Evolutionary conservation across 495 filamentous ascomycete species (phyloP).

Genomic region (Talaromyces wortmannii): DNA sequence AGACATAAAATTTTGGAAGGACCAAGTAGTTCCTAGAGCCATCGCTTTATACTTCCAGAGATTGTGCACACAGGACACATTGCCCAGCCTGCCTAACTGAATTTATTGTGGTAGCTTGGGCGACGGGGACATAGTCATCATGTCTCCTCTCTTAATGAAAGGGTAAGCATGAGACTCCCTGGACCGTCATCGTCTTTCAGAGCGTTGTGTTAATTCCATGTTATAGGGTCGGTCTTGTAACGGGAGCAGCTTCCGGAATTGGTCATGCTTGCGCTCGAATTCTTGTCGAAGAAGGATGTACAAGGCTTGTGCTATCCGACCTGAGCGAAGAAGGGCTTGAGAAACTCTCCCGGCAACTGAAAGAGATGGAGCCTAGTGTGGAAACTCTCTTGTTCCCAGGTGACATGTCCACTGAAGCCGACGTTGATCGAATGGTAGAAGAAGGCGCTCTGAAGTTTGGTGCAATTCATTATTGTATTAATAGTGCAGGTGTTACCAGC

Average conservation of each 20-base stretch:
- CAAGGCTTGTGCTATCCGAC: constrained; percentile 5
- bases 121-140: neutral
- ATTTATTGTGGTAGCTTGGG: neutral
- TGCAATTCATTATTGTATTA: constrained; percentile 9
- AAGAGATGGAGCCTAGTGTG: neutral
- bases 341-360: neutral
- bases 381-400: constrained; percentile 1
- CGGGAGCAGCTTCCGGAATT: constrained; percentile 8
- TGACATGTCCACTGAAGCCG: constrained; percentile 5
- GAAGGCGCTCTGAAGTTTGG: constrained; percentile 1
- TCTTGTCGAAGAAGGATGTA: constrained; percentile 8
- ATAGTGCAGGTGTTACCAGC: constrained; percentile 8
- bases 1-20: constrained; percentile 1
- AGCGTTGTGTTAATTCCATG: neutral
- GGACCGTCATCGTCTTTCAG: neutral
- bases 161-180: neutral
- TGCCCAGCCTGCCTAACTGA: neutral
- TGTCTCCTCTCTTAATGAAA: neutral
- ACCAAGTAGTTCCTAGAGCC: neutral
- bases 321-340: neutral
- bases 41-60: neutral
- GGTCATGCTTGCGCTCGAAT: constrained; percentile 4
- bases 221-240: constrained; percentile 8
- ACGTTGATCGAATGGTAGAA: neutral
- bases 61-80: neutral